A percentile compares a stretch with the other conserved stretches of the same genome.
phyloP scores from a whole-genome alignment of 73 alveolate species.

The Paramecium pentaurelia region DNA sequence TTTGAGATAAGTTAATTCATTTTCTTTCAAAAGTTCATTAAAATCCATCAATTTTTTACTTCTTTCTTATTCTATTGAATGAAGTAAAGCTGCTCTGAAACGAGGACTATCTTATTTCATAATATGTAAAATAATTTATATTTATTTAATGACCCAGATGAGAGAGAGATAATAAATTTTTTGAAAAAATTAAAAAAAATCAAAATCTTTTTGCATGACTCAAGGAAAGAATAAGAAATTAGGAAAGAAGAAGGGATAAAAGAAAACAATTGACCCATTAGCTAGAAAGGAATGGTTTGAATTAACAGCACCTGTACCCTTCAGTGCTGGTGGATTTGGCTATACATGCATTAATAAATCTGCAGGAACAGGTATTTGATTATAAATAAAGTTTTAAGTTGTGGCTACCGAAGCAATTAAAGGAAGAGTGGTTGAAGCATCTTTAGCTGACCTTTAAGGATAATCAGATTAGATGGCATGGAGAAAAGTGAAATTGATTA shows the following conservation, averaged over 20 bases:
- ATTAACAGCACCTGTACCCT: constrained; percentile 61
- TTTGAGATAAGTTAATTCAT: neutral
- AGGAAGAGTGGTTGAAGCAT: constrained; percentile 93
- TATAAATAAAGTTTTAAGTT: neutral
- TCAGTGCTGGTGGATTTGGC: constrained; percentile 54
- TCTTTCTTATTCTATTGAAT: neutral
- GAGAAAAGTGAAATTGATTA: constrained; percentile 91
- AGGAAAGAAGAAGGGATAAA: constrained; percentile 64
- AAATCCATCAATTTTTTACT: neutral
- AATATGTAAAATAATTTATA: neutral
- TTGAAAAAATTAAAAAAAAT: constrained; percentile 33
- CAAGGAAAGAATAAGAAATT: constrained; percentile 59
- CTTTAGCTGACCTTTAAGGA: constrained; percentile 73
- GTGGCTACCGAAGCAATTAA: constrained; percentile 86
- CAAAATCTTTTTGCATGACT: constrained; percentile 59
- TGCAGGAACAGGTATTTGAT: constrained; percentile 50
- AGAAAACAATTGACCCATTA: constrained; percentile 59
- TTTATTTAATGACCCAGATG: neutral
- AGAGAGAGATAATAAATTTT: neutral
- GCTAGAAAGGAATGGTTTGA: constrained; percentile 64
- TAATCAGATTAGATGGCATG: constrained; percentile 57
- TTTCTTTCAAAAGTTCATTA: neutral
- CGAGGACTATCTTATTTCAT: neutral
- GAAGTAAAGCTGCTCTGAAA: neutral
- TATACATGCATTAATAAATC: constrained; percentile 54